Conservation (phyloP, 495 filamentous ascomycete species). For the Penicillium cinerascens region DNA sequence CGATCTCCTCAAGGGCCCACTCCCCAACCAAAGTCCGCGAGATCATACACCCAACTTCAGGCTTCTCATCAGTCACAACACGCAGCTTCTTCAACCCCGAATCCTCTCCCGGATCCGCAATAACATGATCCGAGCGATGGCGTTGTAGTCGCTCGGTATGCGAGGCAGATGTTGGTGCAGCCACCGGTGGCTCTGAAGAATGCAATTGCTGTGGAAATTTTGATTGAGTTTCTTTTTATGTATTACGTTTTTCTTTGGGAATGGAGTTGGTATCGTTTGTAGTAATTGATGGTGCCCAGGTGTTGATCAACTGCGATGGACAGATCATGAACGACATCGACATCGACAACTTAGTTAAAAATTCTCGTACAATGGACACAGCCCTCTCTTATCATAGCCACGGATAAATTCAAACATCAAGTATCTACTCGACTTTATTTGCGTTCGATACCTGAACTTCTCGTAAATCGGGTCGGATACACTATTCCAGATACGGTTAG, state of each 20-base stretch:
- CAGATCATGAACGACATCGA: too few relatives aligned
- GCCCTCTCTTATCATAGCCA: background rate
- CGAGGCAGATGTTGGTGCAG: conserved; percentile 40
- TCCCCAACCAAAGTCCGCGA: too few relatives aligned
- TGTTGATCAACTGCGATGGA: too few relatives aligned
- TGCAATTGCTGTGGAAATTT: conserved; percentile 23
- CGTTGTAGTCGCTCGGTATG: too few relatives aligned
- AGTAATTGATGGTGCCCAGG: background rate
- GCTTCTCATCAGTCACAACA: too few relatives aligned
- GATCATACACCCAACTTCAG: too few relatives aligned
- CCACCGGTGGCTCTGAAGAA: conserved; percentile 50
- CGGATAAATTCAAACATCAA: background rate
- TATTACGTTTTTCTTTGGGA: too few relatives aligned
- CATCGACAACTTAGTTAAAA: background rate
- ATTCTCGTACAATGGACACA: background rate
- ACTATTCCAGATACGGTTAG: background rate
- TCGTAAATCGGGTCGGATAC: background rate
- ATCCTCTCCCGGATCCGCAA: too few relatives aligned
- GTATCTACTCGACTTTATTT: too few relatives aligned
- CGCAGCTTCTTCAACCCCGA: too few relatives aligned
- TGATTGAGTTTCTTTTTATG: background rate
- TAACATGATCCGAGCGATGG: conserved; percentile 36
- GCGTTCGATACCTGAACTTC: background rate
- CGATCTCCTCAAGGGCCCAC: too few relatives aligned
- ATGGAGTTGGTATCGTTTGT: too few relatives aligned